Evolutionary conservation across 257 asterid species (phyloP).

Genomic region (Scutellaria minor): DNA sequence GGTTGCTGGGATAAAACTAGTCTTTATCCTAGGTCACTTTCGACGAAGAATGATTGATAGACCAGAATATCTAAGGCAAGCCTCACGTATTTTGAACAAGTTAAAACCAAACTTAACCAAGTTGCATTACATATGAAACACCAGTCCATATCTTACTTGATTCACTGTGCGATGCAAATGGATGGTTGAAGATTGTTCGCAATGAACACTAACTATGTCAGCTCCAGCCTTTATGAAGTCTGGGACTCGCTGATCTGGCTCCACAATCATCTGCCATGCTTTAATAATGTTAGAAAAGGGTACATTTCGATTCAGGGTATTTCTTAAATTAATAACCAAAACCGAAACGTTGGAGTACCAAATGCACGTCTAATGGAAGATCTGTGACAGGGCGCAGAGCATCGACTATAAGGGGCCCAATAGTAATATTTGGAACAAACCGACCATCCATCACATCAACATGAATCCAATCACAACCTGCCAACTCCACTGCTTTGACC

Average conservation of each 20-base stretch:
- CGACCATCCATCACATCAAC: conserved; percentile 99
- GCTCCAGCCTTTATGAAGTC: conserved; percentile 99
- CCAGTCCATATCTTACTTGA: conserved; percentile 62
- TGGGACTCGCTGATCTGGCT: conserved; percentile 97
- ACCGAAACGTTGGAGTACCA: conserved; percentile 58
- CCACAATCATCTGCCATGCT: conserved; percentile 94
- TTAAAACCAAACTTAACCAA: conserved; percentile 7
- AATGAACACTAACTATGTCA: conserved; percentile 92
- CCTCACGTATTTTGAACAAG: conserved; percentile 10
- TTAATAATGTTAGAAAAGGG: conserved; percentile 38
- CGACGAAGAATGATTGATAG: background rate
- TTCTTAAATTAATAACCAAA: conserved; percentile 17
- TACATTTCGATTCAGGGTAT: conserved; percentile 25
- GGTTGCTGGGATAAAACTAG: background rate
- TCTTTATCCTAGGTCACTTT: background rate
- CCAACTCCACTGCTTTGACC: conserved; percentile 98
- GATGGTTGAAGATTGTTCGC: conserved; percentile 96
- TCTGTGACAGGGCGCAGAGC: conserved; percentile 95
- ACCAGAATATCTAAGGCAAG: background rate
- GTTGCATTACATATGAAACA: conserved; percentile 22
- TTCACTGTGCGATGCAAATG: conserved; percentile 94
- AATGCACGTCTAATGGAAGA: conserved; percentile 98
- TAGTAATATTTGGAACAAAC: conserved; percentile 96
- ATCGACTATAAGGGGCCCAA: conserved; percentile 93
- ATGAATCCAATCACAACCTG: conserved; percentile 99